These are phyloP conservation scores for Candida khao-thaluensis DNA, from an alignment of 805 yeast genomes.

Conservation along the genomic window DNA sequence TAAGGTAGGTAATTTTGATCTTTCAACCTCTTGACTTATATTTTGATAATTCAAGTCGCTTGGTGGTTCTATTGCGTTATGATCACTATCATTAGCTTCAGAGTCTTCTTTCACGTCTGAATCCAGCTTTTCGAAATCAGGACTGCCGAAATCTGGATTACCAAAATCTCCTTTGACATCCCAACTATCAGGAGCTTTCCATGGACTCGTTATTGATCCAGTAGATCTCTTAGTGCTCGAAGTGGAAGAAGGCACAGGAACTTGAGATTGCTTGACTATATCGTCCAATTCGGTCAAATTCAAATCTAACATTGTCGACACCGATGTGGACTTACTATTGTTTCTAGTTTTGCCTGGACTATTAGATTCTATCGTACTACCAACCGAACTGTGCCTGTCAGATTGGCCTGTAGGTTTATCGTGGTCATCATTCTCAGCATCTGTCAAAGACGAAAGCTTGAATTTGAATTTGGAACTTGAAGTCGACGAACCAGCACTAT, in stretches of 20 bases:
- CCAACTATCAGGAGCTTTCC: slow-evolving; percentile 53
- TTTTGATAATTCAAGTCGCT: slow-evolving; percentile 5
- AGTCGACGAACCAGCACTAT: slow-evolving; percentile 16
- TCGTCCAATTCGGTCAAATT: slow-evolving; percentile 12
- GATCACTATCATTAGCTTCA: not conserved
- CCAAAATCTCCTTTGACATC: slow-evolving; percentile 36
- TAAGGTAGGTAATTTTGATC: slow-evolving; percentile 27
- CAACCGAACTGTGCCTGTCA: slow-evolving; percentile 4
- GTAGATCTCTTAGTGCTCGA: not conserved
- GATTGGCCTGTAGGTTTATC: slow-evolving; percentile 5
- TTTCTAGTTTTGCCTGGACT: slow-evolving; percentile 10
- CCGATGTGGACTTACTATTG: slow-evolving; percentile 7
- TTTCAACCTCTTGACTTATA: slow-evolving; percentile 1
- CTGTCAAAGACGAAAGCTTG: slow-evolving; percentile 32
- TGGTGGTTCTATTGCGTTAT: not conserved
- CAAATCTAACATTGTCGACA: slow-evolving; percentile 9
- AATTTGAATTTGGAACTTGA: slow-evolving; percentile 30
- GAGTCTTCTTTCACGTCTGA: not conserved
- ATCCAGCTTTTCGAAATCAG: slow-evolving; percentile 12
- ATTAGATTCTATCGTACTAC: slow-evolving; percentile 1
- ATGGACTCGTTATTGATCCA: slow-evolving; percentile 13
- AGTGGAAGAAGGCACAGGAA: no score
- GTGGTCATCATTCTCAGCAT: not conserved
- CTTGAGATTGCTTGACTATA: slow-evolving; percentile 9
- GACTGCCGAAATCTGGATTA: not conserved